Conservation (phyloP, 208 protist species). For the Angomonas deanei region DNA sequence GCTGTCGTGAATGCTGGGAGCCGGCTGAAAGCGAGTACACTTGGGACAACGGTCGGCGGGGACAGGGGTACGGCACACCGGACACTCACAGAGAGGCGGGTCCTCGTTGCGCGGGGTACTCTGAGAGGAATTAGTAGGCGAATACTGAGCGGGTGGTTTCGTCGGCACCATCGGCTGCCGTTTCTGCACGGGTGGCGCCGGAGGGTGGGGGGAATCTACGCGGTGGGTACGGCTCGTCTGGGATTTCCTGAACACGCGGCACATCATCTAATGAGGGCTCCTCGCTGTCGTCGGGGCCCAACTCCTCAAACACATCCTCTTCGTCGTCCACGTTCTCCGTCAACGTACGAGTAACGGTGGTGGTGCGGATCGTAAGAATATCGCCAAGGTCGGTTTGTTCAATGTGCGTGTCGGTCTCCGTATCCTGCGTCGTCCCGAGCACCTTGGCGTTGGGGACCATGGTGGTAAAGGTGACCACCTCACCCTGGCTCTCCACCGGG, state of each 20-base stretch:
- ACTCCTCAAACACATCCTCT: background rate
- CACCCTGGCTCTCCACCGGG: conserved; percentile 14
- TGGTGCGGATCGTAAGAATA: conserved; percentile 13
- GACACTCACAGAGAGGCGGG: too few relatives aligned
- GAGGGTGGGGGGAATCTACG: background rate
- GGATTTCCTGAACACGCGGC: background rate
- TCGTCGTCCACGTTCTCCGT: conserved; percentile 34
- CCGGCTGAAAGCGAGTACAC: background rate
- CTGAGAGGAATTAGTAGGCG: background rate
- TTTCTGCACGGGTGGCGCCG: background rate
- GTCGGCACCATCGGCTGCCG: background rate
- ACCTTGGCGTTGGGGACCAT: conserved; percentile 45
- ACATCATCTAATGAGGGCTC: background rate
- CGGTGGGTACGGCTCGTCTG: background rate
- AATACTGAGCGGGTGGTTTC: background rate
- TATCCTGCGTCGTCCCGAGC: conserved; percentile 55
- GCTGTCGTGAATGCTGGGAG: background rate
- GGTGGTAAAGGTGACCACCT: conserved; percentile 33
- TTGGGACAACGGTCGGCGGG: background rate
- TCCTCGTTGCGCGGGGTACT: background rate
- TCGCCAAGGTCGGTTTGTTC: conserved; percentile 33
- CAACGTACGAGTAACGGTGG: conserved; percentile 33
- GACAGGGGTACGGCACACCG: background rate
- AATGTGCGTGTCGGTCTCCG: conserved; percentile 59
- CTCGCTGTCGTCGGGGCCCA: background rate